Base-by-base conservation (phyloP, 2,329 filamentous ascomycete species). In the Scytalidium sp. region DNA sequence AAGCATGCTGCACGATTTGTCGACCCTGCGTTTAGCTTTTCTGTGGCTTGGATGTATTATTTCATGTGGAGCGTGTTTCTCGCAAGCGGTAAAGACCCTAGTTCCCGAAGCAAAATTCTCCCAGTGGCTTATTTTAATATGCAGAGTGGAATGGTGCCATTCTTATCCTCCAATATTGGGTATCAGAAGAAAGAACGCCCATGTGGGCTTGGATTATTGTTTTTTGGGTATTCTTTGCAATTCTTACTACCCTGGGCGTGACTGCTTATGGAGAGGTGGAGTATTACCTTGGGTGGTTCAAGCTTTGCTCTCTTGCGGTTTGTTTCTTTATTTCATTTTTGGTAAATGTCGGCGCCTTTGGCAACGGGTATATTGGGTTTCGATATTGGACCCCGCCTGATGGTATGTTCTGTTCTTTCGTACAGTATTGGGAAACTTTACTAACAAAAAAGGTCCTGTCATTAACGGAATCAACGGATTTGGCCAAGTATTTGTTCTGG, bases 401-500 rank as follows among this genome's bases (percentile, higher is more conserved):
- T 19, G 51, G 45, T 42, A 40, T 19, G 39, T 49, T 57, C 55
- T 4, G 13, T 45, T 60, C 25, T 10, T n/a, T 40, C 15, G 23
- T 43, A 11, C 41, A 17, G 20, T 9, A 22, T 44, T 4, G 19
- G 10, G 32, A 23, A 19, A 9, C 6, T 23, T 13, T 19, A 19
- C 21, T 51, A 40, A 49, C 19, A 11, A 50, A n/a, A 43, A 49
- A 11, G 59, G 58, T 2, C 50, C 58, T 1, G 44, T 58, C 11
- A 46, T 54, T 2, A 65, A 57, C 40, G 54, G 51, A 6, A 56
- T 60, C 36, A 49, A 52, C 21, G 58, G 57, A 13, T 56, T 61
- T 21, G 59, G 56, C 40, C 52, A 56, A 22, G 55, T 60, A 8
- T 49, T 61, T 25, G 53, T 59, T 15, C 50, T 57, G 3, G 59